Evolutionary conservation across 129 eudicot species (phyloP), one percentile per base, ranked within the genome.

Genomic region (Artemisia tridentata): DNA sequence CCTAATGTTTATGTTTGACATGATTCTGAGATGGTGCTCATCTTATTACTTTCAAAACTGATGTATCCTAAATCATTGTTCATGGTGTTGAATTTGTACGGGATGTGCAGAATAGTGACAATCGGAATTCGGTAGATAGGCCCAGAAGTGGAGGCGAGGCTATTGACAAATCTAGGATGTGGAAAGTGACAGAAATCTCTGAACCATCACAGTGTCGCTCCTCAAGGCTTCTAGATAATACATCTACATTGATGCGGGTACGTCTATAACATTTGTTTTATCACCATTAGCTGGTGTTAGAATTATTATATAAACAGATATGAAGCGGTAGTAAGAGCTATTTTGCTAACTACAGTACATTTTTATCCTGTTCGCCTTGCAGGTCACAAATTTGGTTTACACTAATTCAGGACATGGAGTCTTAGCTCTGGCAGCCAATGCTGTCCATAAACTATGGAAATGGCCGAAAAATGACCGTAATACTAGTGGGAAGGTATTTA

Each of bases 391-490:
- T 70, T 78, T 89, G 79, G 82, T 89, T 16, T 89, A 89, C 74
- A 89, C 88, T 19, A 89, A 89, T 74, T 82, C 92, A 12, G 96
- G 96, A 18, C 12, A 69, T 69, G 89, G 85, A 64, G 78, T 89
- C 49, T 78, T 89, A 81, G 96, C 96, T 27, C 79, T 89, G 72
- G 85, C 86, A 50, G 85, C 92, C 34, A 86, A 89, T 75, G 96
- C 92, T 72, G 96, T 86, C 1, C 96, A 89, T 86, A 89, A 86
- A 72, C 78, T 89, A 31, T 89, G 92, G 92, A 86, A 82, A 69
- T 89, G 92, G 96, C 92, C 73, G 65, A 89, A 83, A 69, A 86
- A 68, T 69, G 96, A 89, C 7, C 79, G 86, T 20, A 77, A 86
- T 67, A 38, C 81, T 29, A 55, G 82, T 50, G 92, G 81, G 59